These are phyloP conservation scores for Phytophthora lateralis DNA, from an alignment of 352 stramenopile species.

Conservation along the genomic window DNA sequence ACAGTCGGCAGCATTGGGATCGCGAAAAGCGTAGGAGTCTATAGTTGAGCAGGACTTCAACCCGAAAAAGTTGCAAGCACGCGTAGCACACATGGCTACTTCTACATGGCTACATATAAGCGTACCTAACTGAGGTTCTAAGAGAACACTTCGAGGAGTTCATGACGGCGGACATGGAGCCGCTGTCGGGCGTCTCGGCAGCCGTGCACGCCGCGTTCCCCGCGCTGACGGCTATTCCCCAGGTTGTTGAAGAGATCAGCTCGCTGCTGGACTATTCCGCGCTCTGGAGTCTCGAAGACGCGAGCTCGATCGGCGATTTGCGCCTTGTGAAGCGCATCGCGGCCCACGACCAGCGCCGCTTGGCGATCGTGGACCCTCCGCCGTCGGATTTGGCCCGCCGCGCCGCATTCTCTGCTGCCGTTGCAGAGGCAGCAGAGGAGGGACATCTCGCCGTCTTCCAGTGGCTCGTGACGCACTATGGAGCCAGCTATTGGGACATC, in stretches of 20 bases:
- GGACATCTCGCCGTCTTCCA: slow-evolving; percentile 28
- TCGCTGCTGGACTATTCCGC: slow-evolving; percentile 32
- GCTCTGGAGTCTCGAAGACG: slow-evolving; percentile 33
- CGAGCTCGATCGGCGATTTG: slow-evolving; percentile 32
- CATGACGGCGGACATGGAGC: slow-evolving; percentile 7
- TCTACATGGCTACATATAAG: slow-evolving; percentile 3
- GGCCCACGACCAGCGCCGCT: slow-evolving; percentile 23
- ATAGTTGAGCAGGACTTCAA: too few species aligned
- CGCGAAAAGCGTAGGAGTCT: too few species aligned
- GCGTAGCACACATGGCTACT: slow-evolving; percentile 5
- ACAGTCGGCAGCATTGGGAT: background rate
- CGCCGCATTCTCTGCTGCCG: slow-evolving; percentile 23
- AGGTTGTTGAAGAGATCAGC: slow-evolving; percentile 30
- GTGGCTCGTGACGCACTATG: slow-evolving; percentile 36
- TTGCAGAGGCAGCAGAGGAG: slow-evolving; percentile 22
- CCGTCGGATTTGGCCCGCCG: slow-evolving; percentile 18
- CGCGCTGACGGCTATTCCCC: slow-evolving; percentile 30
- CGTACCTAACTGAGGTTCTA: slow-evolving; percentile 2
- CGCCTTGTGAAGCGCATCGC: slow-evolving; percentile 34
- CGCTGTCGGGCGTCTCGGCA: slow-evolving; percentile 26
- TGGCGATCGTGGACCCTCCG: slow-evolving; percentile 16
- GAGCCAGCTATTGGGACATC: slow-evolving; percentile 22
- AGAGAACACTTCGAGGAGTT: slow-evolving; percentile 5
- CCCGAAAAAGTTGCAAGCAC: slow-evolving; percentile 8
- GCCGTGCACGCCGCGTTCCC: slow-evolving; percentile 32